These are phyloP conservation scores for Magnolia kwangsiensis DNA, from an alignment of 164 flowering plant species.

Conservation along the genomic window DNA sequence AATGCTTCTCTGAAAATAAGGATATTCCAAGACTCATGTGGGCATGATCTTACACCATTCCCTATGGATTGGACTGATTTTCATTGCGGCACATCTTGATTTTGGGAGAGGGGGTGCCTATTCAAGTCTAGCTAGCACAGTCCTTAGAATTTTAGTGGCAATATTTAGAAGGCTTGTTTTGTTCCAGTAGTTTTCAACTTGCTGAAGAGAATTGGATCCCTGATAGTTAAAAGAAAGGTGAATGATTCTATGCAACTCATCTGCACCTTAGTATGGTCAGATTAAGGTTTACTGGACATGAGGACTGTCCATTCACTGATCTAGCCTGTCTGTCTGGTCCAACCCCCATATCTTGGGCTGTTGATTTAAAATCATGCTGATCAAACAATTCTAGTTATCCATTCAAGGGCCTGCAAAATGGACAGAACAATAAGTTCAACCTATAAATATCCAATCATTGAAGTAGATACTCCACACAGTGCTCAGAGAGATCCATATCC, in stretches of 20 bases:
- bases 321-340: not conserved
- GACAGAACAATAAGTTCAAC: not conserved
- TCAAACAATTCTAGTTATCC: not conserved
- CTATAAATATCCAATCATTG: not conserved
- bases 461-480: not conserved
- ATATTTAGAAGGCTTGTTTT: not conserved
- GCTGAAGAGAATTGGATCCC: not conserved
- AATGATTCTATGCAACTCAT: not conserved
- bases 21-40: too few species aligned
- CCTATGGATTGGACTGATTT: not conserved
- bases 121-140: not conserved
- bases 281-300: not conserved
- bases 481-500: too few species aligned
- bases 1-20: too few species aligned
- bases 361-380: not conserved
- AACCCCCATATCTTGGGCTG: not conserved
- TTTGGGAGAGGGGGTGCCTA: too few species aligned
- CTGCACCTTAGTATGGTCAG: not conserved
- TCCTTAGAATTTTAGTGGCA: not conserved
- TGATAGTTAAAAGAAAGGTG: not conserved
- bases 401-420: not conserved
- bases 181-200: not conserved
- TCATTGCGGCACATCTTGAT: not conserved
- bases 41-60: too few species aligned
- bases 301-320: not conserved